Conservation (phyloP, 352 stramenopile species). For the Phytopythium delawarense region DNA sequence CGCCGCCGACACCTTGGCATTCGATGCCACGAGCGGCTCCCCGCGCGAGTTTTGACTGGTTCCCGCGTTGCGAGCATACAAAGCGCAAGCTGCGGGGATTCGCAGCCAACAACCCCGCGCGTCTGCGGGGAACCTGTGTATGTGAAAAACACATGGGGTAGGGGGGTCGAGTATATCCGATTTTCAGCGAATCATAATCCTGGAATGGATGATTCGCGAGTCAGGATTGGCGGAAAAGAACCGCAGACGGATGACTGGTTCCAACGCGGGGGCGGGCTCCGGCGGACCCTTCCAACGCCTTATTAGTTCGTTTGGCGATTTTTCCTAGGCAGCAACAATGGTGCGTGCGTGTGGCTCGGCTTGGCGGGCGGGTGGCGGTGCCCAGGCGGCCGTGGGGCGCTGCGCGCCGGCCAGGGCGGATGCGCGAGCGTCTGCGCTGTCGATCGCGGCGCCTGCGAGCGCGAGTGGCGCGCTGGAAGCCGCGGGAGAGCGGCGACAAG, state of each 20-base stretch:
- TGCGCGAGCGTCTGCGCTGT: neutral
- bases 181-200: constrained; percentile 35
- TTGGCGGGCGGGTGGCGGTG: constrained; percentile 1
- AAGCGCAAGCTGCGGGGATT: constrained; percentile 9
- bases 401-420: no score
- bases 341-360: constrained; percentile 27
- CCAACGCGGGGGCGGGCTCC: constrained; percentile 29
- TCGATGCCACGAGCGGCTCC: no score
- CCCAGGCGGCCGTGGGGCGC: neutral
- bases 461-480: neutral
- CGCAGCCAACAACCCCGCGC: constrained; percentile 4
- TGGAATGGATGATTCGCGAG: neutral
- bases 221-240: constrained; percentile 35
- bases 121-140: neutral
- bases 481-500: neutral
- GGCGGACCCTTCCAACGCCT: constrained; percentile 4
- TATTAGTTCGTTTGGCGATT: constrained; percentile 86
- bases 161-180: neutral
- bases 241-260: constrained; percentile 77
- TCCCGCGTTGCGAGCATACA: constrained; percentile 11
- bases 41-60: constrained; percentile 13
- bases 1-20: neutral
- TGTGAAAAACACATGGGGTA: neutral
- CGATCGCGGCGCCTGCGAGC: neutral
- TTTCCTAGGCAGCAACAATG: constrained; percentile 79